These are phyloP conservation scores for Aureobasidium namibiae DNA, from an alignment of 2,329 filamentous ascomycete genomes.

Conservation along the genomic window DNA sequence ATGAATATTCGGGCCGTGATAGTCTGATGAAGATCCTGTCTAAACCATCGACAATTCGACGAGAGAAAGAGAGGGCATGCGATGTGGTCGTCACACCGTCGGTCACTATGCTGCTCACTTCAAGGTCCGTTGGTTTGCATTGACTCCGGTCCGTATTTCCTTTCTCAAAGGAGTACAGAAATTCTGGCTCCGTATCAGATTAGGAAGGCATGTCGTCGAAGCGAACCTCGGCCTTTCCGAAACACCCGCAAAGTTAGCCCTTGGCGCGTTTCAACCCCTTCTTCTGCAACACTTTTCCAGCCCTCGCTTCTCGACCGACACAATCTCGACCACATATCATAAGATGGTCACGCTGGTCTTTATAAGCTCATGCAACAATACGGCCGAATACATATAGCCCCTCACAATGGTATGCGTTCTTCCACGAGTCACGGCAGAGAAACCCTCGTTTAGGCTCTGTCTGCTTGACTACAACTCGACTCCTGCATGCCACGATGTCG, in stretches of 20 bases:
- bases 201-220: not conserved
- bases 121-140: no score
- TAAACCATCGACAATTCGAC: not conserved
- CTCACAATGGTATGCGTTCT: not conserved
- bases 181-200: not conserved
- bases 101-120: no score
- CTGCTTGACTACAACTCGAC: not conserved
- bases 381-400: not conserved
- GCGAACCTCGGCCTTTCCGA: not conserved
- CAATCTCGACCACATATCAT: not conserved
- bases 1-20: no score
- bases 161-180: not conserved
- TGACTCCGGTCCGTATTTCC: no score
- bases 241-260: not conserved
- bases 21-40: no score
- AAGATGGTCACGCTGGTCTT: not conserved
- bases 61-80: not conserved
- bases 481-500: not conserved
- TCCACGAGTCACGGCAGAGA: not conserved
- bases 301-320: not conserved
- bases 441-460: not conserved
- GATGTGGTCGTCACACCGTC: not conserved
- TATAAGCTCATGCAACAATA: not conserved
- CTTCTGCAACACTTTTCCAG: not conserved
- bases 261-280: constrained; percentile 5